Percentiles rank a stretch among this genome's conserved stretches.
Conservation (phyloP, 2,329 filamentous ascomycete genomes). For the Penicillium sp. region DNA sequence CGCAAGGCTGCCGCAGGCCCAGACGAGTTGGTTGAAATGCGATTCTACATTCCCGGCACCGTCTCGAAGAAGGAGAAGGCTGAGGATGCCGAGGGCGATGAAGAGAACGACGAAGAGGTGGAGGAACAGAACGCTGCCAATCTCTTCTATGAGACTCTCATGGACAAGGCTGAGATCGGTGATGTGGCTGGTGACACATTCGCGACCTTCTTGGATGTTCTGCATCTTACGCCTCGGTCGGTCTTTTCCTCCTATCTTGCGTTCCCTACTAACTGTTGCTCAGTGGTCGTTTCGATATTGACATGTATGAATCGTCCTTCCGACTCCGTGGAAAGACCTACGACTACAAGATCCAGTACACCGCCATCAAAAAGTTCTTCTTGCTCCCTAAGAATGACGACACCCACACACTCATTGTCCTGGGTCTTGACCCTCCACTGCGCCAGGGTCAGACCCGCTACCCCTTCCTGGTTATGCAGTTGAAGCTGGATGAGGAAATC, state of each 20-base stretch:
- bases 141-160: slow-evolving; percentile 96
- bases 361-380: slow-evolving; percentile 98
- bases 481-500: slow-evolving; percentile 96
- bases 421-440: slow-evolving; percentile 90
- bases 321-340: slow-evolving; percentile 97
- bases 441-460: slow-evolving; percentile 97
- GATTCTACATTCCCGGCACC: slow-evolving; percentile 95
- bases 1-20: slow-evolving; percentile 86
- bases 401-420: slow-evolving; percentile 88
- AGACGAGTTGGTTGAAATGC: slow-evolving; percentile 96
- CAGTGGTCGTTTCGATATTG: slow-evolving; percentile 98
- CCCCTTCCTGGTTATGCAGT: slow-evolving; percentile 98
- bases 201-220: slow-evolving; percentile 92
- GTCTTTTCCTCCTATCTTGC: slow-evolving; percentile 16
- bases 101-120: slow-evolving; percentile 69
- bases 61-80: slow-evolving; percentile 69
- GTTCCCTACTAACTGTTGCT: slow-evolving; percentile 19
- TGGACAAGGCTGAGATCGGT: slow-evolving; percentile 98
- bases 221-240: slow-evolving; percentile 92
- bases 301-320: slow-evolving; percentile 99
- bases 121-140: slow-evolving; percentile 95
- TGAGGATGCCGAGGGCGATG: slow-evolving; percentile 67
- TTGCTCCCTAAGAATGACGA: slow-evolving; percentile 98
- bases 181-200: slow-evolving; percentile 98
- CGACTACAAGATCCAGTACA: slow-evolving; percentile 99